phyloP scores from a whole-genome alignment of 2,329 filamentous ascomycete species.

The Alternaria dauci region DNA sequence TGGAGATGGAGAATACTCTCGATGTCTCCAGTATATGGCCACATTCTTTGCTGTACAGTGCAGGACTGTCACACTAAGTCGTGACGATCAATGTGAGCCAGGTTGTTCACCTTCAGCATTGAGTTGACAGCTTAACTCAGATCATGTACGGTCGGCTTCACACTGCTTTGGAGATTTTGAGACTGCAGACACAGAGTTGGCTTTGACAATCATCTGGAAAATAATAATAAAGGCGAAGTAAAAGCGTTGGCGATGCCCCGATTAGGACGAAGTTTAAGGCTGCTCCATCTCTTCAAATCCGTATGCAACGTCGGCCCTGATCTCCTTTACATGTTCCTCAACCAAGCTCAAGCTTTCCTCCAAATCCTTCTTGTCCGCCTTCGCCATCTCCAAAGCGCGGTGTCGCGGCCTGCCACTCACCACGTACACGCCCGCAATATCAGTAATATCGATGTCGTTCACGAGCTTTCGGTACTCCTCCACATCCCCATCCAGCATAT shows the following conservation, averaged over 20 bases:
- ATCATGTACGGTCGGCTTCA: not conserved
- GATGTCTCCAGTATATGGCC: not conserved
- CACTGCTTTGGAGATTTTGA: not conserved
- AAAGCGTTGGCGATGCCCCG: not conserved
- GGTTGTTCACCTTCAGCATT: not conserved
- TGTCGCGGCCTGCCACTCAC: constrained; percentile 15
- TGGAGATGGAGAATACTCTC: not conserved
- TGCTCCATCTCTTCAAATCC: constrained; percentile 6
- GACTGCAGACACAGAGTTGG: not conserved
- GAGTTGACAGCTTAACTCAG: not conserved
- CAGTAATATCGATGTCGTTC: constrained; percentile 15
- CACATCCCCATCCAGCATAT: constrained; percentile 23
- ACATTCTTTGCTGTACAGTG: not conserved
- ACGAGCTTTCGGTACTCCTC: constrained; percentile 14
- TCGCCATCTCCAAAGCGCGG: constrained; percentile 24
- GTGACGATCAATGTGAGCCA: not conserved
- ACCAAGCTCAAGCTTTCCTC: constrained; percentile 15
- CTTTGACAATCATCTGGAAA: not conserved
- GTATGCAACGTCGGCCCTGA: constrained; percentile 21
- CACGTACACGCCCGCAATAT: constrained; percentile 24
- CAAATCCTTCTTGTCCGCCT: constrained; percentile 22
- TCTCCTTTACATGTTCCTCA: constrained; percentile 11
- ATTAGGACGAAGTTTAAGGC: not conserved
- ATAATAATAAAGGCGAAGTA: not conserved
- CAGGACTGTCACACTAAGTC: not conserved